Conservation (phyloP, 2,329 filamentous ascomycete genomes). For the Colletotrichum ledebouriae region DNA sequence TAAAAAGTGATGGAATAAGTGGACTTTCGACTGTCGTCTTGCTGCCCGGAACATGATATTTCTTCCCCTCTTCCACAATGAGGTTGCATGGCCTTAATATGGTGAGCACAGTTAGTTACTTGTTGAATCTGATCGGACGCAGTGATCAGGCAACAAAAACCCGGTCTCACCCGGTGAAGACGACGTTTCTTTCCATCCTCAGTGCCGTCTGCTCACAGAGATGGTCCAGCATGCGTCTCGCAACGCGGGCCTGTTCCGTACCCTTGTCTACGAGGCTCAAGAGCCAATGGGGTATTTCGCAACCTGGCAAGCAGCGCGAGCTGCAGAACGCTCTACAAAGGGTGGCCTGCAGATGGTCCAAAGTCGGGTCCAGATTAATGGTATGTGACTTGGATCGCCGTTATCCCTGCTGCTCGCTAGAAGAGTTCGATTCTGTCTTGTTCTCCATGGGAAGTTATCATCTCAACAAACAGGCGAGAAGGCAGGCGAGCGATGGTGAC, state of each 20-base stretch:
- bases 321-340: conserved; percentile 14
- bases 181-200: neutral
- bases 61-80: neutral
- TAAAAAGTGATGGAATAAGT: neutral
- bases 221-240: conserved; percentile 20
- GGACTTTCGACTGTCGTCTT: neutral
- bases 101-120: neutral
- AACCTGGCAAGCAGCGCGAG: conserved; percentile 9
- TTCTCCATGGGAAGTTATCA: conserved; percentile 2
- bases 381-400: conserved; percentile 25
- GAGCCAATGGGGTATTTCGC: conserved; percentile 34
- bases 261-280: conserved; percentile 25
- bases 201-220: conserved; percentile 29
- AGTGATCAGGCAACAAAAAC: neutral
- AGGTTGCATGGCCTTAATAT: neutral
- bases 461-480: neutral
- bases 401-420: conserved; percentile 16
- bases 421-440: neutral
- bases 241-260: conserved; percentile 22
- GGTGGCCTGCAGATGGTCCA: conserved; percentile 22
- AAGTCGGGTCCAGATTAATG: conserved; percentile 14
- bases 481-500: neutral
- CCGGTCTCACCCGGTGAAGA: neutral
- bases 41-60: neutral
- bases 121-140: conserved; percentile 7